phyloP scores from a whole-genome alignment of 2,329 filamentous ascomycete genomes.

The Tetracladium maxilliforme region DNA sequence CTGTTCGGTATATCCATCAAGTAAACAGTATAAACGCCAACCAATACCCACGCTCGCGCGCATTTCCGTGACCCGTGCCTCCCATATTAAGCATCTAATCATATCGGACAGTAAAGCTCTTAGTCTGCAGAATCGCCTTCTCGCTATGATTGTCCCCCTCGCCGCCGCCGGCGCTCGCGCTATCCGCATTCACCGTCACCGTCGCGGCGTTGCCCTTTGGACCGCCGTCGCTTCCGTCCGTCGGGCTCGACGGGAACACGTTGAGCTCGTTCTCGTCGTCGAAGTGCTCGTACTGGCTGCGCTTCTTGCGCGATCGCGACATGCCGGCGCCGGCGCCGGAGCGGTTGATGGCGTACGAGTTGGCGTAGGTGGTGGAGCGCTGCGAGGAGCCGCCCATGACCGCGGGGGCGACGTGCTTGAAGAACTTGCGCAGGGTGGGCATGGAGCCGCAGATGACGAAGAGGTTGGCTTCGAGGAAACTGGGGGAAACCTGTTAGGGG shows the following conservation, averaged over 20 bases:
- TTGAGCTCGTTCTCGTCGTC: conserved; percentile 2
- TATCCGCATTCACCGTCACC: conserved; percentile 1
- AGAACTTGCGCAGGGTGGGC: conserved; percentile 22
- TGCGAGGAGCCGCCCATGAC: conserved; percentile 10
- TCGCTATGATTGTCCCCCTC: conserved; percentile 4
- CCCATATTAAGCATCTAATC: too few relatives aligned
- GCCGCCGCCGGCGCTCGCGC: too few relatives aligned
- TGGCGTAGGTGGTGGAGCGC: neutral
- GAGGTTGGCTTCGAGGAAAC: conserved; percentile 22
- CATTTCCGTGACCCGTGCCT: too few relatives aligned
- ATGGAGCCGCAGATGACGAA: conserved; percentile 24
- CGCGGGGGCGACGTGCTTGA: conserved; percentile 19
- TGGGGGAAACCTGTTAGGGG: conserved; percentile 5
- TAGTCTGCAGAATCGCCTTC: conserved; percentile 3
- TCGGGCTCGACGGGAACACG: neutral
- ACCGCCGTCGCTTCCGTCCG: too few relatives aligned
- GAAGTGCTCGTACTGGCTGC: conserved; percentile 1
- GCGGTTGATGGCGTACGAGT: neutral
- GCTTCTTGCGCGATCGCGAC: too few relatives aligned
- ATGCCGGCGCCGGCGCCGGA: too few relatives aligned
- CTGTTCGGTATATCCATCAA: too few relatives aligned
- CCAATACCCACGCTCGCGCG: too few relatives aligned
- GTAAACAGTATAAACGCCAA: too few relatives aligned
- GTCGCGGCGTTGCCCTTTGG: too few relatives aligned
- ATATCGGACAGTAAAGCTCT: conserved; percentile 2